A percentile compares a stretch with the other conserved stretches of the same genome.
Conservation (phyloP, 352 stramenopile species). For the Thalassiosira gravida region DNA sequence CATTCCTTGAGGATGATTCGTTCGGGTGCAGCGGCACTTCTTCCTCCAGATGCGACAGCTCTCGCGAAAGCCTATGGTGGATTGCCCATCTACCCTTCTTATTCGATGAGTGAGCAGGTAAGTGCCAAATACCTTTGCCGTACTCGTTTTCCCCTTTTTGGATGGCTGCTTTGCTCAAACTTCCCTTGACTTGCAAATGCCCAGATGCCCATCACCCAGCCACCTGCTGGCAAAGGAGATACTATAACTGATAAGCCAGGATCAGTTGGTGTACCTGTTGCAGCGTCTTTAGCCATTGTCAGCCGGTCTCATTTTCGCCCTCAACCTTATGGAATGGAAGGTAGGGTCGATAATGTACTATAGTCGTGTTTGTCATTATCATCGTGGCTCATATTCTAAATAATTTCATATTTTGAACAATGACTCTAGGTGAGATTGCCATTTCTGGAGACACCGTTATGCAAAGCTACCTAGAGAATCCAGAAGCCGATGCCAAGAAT, state of each 20-base stretch:
- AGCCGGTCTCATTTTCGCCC: slow-evolving; percentile 18
- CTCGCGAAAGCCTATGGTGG: slow-evolving; percentile 16
- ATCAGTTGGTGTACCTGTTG: slow-evolving; percentile 31
- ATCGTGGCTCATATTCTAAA: too few species aligned
- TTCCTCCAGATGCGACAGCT: slow-evolving; percentile 21
- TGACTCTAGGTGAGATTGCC: slow-evolving; percentile 31
- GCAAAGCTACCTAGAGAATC: slow-evolving; percentile 23
- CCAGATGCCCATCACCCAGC: slow-evolving; percentile 40
- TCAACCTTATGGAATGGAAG: slow-evolving; percentile 12
- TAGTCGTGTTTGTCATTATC: too few species aligned
- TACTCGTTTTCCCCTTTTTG: too few species aligned
- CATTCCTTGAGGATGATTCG: slow-evolving; percentile 30
- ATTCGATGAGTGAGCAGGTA: slow-evolving; percentile 38
- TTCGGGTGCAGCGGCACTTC: slow-evolving; percentile 27
- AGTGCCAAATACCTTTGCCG: too few species aligned
- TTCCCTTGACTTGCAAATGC: too few species aligned
- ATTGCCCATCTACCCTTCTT: slow-evolving; percentile 25
- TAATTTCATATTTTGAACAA: too few species aligned
- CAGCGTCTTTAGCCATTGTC: slow-evolving; percentile 33
- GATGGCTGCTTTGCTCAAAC: too few species aligned
- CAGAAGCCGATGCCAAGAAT: not conserved
- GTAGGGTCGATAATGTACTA: too few species aligned
- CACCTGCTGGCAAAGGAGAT: slow-evolving; percentile 8
- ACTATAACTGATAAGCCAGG: slow-evolving; percentile 20
- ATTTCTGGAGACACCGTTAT: slow-evolving; percentile 35